A percentile compares a stretch with the other conserved stretches of the same genome.
Conservation (phyloP, 345 rosid genomes). For the Populus alba region DNA sequence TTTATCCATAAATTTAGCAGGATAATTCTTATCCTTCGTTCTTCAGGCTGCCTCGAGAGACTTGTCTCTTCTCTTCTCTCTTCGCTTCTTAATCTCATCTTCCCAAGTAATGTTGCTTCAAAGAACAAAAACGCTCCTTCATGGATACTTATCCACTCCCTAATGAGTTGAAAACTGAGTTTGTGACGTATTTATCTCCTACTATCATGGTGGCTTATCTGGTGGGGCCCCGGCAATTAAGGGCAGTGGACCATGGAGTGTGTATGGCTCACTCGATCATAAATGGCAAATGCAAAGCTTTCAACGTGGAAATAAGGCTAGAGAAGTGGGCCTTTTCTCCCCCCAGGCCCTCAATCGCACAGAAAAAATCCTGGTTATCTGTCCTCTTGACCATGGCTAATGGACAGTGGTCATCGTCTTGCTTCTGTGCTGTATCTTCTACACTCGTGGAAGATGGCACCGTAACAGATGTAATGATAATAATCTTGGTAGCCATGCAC, state of each 20-base stretch:
- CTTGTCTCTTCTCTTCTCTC: background rate
- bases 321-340: background rate
- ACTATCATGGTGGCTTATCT: background rate
- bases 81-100: slow-evolving; percentile 11
- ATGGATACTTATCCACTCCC: slow-evolving; percentile 30
- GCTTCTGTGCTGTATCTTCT: background rate
- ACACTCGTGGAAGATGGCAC: background rate
- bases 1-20: background rate
- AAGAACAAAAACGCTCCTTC: slow-evolving; percentile 24
- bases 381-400: background rate
- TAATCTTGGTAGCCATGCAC: background rate
- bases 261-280: background rate
- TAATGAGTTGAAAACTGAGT: background rate
- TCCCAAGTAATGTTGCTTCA: slow-evolving; percentile 6
- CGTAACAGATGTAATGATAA: too few relatives aligned
- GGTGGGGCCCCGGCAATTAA: background rate
- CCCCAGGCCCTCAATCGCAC: background rate
- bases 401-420: background rate
- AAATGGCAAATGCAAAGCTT: background rate
- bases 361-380: background rate
- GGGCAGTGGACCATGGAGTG: slow-evolving; percentile 22
- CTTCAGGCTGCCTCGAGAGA: background rate
- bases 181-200: background rate
- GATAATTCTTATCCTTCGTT: background rate
- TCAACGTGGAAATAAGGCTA: background rate